These are phyloP conservation scores for Picea glauca DNA, from an alignment of 75 land plant genomes.

Conservation along the genomic window DNA sequence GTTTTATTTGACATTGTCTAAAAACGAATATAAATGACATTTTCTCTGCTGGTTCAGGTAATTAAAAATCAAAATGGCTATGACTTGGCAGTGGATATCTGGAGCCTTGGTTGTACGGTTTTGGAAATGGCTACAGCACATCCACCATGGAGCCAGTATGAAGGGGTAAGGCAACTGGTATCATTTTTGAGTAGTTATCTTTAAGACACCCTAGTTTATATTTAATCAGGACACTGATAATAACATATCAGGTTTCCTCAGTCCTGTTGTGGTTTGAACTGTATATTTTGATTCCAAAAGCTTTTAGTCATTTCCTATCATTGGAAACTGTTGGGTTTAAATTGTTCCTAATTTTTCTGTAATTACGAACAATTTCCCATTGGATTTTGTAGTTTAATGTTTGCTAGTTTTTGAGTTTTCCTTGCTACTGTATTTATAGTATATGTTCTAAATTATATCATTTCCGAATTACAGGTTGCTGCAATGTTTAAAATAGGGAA, in stretches of 20 bases:
- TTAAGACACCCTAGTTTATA: too few species aligned
- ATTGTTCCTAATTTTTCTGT: not conserved
- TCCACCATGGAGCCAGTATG: slow-evolving; percentile 96
- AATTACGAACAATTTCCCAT: not conserved
- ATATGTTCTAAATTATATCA: not conserved
- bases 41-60: slow-evolving; percentile 43
- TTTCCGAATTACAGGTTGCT: slow-evolving; percentile 49
- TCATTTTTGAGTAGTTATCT: not conserved
- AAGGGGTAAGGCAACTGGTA: slow-evolving; percentile 63
- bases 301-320: not conserved
- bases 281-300: not conserved
- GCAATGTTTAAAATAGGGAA: slow-evolving; percentile 97
- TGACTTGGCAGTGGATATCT: slow-evolving; percentile 88
- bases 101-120: slow-evolving; percentile 99
- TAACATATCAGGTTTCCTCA: not conserved
- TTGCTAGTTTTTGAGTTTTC: not conserved
- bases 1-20: not conserved
- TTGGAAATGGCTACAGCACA: slow-evolving; percentile 97
- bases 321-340: not conserved
- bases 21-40: not conserved
- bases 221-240: not conserved
- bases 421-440: not conserved
- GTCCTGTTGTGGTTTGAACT: not conserved
- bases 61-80: slow-evolving; percentile 83
- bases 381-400: not conserved